Evolutionary conservation across 1,139 yeast species (phyloP).

Genomic region (Saccharomyces hybrid): DNA sequence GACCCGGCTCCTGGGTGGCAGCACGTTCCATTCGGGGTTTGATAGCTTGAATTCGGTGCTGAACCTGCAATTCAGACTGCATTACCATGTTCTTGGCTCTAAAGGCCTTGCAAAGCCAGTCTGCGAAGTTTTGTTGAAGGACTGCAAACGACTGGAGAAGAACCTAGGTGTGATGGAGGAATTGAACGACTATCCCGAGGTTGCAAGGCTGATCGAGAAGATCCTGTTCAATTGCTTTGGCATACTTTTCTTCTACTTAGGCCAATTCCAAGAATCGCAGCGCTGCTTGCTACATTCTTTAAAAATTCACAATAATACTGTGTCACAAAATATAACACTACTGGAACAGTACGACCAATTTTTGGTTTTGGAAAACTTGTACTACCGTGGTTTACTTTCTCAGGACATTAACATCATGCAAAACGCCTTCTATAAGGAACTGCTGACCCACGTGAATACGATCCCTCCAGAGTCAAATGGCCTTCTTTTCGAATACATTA

Average conservation of each 20-base stretch:
- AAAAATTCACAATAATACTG: conserved; percentile 5
- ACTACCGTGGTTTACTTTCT: conserved; percentile 14
- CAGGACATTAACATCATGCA: not conserved
- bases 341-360: conserved; percentile 12
- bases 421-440: conserved; percentile 1
- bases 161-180: conserved; percentile 7
- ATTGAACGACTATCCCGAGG: conserved; percentile 7
- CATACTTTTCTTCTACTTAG: conserved; percentile 14
- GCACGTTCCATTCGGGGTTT: conserved; percentile 19
- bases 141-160: conserved; percentile 15
- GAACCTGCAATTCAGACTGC: conserved; percentile 25
- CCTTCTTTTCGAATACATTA: conserved; percentile 12
- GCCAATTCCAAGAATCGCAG: conserved; percentile 9
- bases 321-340: not conserved
- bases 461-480: conserved; percentile 16
- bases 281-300: conserved; percentile 9
- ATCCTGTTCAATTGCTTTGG: conserved; percentile 20
- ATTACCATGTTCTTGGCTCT: conserved; percentile 21
- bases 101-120: conserved; percentile 5
- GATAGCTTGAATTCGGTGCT: conserved; percentile 19
- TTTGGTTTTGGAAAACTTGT: conserved; percentile 24
- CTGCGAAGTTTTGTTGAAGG: conserved; percentile 19
- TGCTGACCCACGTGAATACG: not conserved
- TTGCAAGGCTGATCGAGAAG: conserved; percentile 12
- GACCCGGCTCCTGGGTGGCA: conserved; percentile 24